phyloP scores from a whole-genome alignment of 2,329 filamentous ascomycete species.

The Epichloe aotearoae region DNA sequence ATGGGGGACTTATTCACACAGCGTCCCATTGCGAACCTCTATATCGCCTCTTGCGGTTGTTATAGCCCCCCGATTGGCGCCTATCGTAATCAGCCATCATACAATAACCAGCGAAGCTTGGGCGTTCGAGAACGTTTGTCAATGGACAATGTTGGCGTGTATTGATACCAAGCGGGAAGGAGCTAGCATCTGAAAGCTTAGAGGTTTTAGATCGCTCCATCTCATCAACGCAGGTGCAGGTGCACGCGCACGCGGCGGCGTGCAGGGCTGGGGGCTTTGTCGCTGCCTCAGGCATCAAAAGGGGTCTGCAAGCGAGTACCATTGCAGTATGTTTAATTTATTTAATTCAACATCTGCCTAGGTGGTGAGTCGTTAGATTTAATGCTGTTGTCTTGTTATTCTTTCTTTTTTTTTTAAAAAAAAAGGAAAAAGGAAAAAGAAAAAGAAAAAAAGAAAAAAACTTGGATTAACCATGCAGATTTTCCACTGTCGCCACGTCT shows the following conservation, averaged over 20 bases:
- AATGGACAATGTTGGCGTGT: not conserved
- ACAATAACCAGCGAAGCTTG: not conserved
- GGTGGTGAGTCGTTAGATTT: too few relatives aligned
- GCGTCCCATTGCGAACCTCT: constrained; percentile 46
- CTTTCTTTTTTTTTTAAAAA: too few relatives aligned
- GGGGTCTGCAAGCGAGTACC: too few relatives aligned
- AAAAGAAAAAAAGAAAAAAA: too few relatives aligned
- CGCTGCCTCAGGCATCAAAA: constrained; percentile 3
- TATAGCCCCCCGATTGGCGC: constrained; percentile 37
- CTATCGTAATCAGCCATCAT: constrained; percentile 44
- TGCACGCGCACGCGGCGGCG: not conserved
- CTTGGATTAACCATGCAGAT: too few relatives aligned
- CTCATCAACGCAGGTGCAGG: not conserved
- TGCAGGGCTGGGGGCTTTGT: not conserved
- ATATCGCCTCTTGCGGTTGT: constrained; percentile 64
- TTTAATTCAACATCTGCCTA: too few relatives aligned
- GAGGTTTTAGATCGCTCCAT: not conserved
- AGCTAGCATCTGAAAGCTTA: not conserved
- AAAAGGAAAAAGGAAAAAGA: too few relatives aligned
- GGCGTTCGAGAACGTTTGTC: not conserved
- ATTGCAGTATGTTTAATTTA: too few relatives aligned
- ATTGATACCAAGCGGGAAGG: not conserved
- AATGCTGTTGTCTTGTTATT: too few relatives aligned
- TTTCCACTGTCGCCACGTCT: too few relatives aligned
- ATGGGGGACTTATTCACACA: too few relatives aligned